Evolutionary conservation across 768 basidiomycete species (phyloP).

Genomic region (Inosperma sp.): DNA sequence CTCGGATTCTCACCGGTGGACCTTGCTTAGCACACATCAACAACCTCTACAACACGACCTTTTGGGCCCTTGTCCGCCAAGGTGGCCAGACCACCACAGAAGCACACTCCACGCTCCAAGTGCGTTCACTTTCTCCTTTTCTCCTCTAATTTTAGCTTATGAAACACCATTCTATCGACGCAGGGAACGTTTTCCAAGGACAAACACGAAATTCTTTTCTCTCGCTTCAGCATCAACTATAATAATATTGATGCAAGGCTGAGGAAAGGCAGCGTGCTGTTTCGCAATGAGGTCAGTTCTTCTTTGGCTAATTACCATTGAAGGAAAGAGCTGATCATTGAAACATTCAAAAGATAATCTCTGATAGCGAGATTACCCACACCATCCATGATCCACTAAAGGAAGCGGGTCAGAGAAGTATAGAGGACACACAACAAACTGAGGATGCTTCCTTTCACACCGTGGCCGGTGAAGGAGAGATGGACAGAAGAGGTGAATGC

Average conservation of each 20-base stretch:
- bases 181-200: conserved; percentile 86
- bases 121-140: conserved; percentile 28
- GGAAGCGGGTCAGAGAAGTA: too few species aligned
- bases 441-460: not conserved
- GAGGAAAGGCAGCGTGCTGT: conserved; percentile 80
- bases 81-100: conserved; percentile 74
- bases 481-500: not conserved
- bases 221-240: conserved; percentile 83
- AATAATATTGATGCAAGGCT: conserved; percentile 66
- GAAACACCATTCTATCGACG: not conserved
- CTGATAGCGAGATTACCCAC: too few species aligned
- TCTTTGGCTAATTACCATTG: not conserved
- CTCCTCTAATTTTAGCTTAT: not conserved
- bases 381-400: too few species aligned
- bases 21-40: conserved; percentile 99
- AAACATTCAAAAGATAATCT: not conserved
- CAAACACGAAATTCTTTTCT: conserved; percentile 90
- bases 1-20: too few species aligned
- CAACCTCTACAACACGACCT: conserved; percentile 93
- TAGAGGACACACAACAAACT: too few species aligned
- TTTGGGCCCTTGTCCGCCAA: conserved; percentile 89
- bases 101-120: conserved; percentile 77
- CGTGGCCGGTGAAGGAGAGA: not conserved
- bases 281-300: conserved; percentile 47
- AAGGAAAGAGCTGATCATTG: not conserved